Evolutionary conservation across 805 yeast genomes (phyloP).

Genomic region (Hemisphaericaspora nanyangensis): DNA sequence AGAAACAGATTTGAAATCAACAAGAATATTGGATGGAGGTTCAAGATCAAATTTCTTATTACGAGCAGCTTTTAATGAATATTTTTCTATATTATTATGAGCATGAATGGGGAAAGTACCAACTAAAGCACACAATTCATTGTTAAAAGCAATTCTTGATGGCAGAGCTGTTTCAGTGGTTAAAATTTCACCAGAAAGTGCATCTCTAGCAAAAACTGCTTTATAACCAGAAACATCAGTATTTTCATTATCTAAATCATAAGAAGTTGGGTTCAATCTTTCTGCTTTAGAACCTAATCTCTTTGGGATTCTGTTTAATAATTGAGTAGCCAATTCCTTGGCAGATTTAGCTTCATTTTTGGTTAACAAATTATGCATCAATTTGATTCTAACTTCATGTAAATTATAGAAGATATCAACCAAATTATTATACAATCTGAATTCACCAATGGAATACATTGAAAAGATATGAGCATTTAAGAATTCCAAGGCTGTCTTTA

Average conservation of each 20-base stretch:
- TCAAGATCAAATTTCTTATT: slow-evolving; percentile 46
- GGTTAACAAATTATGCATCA: slow-evolving; percentile 50
- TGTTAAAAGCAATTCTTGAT: slow-evolving; percentile 60
- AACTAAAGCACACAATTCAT: slow-evolving; percentile 65
- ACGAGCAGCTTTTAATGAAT: slow-evolving; percentile 41
- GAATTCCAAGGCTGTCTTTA: slow-evolving; percentile 52
- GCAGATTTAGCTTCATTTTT: slow-evolving; percentile 47
- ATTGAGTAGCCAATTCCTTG: slow-evolving; percentile 46
- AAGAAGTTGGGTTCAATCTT: slow-evolving; percentile 35
- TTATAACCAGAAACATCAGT: slow-evolving; percentile 63
- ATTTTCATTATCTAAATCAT: slow-evolving; percentile 35
- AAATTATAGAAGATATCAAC: slow-evolving; percentile 50
- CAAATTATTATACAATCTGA: slow-evolving; percentile 56
- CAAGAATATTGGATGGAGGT: slow-evolving; percentile 64
- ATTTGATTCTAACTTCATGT: slow-evolving; percentile 54
- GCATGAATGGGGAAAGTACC: slow-evolving; percentile 62
- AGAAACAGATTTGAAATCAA: slow-evolving; percentile 68
- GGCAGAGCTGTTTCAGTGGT: slow-evolving; percentile 42
- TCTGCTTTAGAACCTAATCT: slow-evolving; percentile 44
- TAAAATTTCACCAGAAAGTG: slow-evolving; percentile 54
- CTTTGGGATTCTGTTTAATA: slow-evolving; percentile 59
- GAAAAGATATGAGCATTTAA: slow-evolving; percentile 64
- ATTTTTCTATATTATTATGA: slow-evolving; percentile 23
- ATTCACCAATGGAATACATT: slow-evolving; percentile 68
- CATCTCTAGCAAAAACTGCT: slow-evolving; percentile 63